Conservation (phyloP, 1,139 yeast species). For the Yamadazyma jaroonii region DNA sequence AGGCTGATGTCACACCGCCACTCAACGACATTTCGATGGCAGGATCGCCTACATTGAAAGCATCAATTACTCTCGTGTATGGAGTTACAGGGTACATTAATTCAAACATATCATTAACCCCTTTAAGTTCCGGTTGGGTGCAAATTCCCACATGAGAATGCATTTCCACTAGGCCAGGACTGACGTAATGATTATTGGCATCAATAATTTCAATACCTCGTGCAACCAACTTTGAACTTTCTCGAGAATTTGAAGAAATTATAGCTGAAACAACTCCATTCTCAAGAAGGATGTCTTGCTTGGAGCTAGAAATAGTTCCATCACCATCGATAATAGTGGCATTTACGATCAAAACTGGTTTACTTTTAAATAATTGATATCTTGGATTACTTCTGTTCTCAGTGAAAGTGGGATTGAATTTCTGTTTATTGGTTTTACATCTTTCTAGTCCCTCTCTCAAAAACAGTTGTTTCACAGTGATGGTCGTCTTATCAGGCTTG, state of each 20-base stretch:
- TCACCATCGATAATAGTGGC: conserved; percentile 7
- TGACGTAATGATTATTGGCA: conserved; percentile 5
- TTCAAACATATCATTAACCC: conserved; percentile 10
- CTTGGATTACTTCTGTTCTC: conserved; percentile 1
- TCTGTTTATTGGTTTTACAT: not conserved
- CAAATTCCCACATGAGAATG: conserved; percentile 9
- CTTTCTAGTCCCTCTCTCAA: not conserved
- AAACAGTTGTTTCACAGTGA: not conserved
- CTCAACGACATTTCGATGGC: conserved; percentile 2
- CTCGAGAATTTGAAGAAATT: not conserved
- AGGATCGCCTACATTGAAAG: conserved; percentile 7
- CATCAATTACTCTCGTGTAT: conserved; percentile 7
- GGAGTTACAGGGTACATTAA: conserved; percentile 7
- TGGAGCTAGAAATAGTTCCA: not conserved
- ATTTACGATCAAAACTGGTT: not conserved
- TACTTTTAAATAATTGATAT: not conserved
- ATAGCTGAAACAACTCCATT: not conserved
- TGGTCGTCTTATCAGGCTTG: not conserved
- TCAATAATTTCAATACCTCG: conserved; percentile 1
- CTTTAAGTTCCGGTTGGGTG: conserved; percentile 8
- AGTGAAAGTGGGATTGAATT: not conserved
- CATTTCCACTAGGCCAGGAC: conserved; percentile 10
- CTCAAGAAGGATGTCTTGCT: conserved; percentile 1
- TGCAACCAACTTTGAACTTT: not conserved
- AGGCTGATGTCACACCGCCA: conserved; percentile 8